Base-by-base conservation (phyloP, 148 eudicot genomes). In the Vaccinium darrowii region DNA sequence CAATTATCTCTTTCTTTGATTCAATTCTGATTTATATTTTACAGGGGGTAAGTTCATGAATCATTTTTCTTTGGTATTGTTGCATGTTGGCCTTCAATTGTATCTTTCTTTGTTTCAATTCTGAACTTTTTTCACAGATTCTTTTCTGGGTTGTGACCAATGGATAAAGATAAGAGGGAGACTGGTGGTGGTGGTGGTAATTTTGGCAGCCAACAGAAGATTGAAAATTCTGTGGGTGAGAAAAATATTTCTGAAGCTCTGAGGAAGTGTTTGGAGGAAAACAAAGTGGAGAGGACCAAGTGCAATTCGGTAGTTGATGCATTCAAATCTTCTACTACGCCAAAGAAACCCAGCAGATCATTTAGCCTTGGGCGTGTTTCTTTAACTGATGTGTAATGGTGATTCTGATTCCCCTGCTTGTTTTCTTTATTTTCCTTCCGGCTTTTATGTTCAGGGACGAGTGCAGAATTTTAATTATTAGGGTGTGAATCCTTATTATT, bases 351-450 rank as follows among this genome's bases (percentile, higher is more conserved):
- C 58, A 1, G 76, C 0, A 2, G 27, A 10, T 84, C 84, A 18
- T 71, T 84, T 1, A 88, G 84, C 71, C 84, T 90, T 57, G 88
- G 86, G 84, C 77, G 87, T 76, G 91, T 90, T 77, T 86, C 91
- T 27, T 86, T 92, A 33, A 91, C 92, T 85, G 94, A 91, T 91
- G 91, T 92, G 13, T 89, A 79, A 84, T 69, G 30, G 74, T 5
- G 43, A 5, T 69, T 69, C 30, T 69, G 30, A 23, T 65, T n/a
- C 33, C 18, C 18, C 74, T 15, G 3, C 16, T 30, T 2, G 56
- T 53, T 53, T 53, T 53, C 56, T 13, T 53, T 53, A 53, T 11
- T 53, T 13, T 53, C 56, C 3, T 53, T 13, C 14, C 11, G 74
- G 74, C 43, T 69, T 43, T 43, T 27, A 69, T 30, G 25, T 69